Evolutionary conservation across 805 yeast species (phyloP), one percentile per base, ranked within the genome.

Genomic region (Gaillardinia entomophila): DNA sequence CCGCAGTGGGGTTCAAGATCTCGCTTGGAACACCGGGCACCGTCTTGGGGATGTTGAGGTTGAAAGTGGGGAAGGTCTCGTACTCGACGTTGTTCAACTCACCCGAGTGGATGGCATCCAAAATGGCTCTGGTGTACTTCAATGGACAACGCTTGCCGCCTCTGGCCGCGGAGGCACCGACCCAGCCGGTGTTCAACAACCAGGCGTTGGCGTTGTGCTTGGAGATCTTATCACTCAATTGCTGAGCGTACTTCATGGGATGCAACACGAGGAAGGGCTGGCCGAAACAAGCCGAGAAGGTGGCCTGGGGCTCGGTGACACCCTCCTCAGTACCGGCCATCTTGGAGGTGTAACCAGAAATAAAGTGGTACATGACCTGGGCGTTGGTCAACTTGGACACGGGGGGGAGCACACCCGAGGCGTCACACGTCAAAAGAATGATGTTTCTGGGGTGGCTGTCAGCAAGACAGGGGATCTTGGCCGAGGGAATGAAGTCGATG

Each of bases 271-370:
- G 73, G 83, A 90, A 90, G 44, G 98, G 98, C 73, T 90, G 97
- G 57, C 97, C 98, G 62, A 89, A 90, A 73, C 98, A 90, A 34
- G 98, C 96, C 41, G 96, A 85, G 78, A 90, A 90, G 13, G 96
- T 87, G 36, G 97, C 96, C 65, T 85, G 88, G 41, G 98, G 97
- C 70, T 90, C 97, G 42, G 97, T 89, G 46, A 90, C 86, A 66
- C 98, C 98, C 62, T 86, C 94, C 69, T 90, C 98, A 33, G 98
- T 90, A 62, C 97, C 97, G 41, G 98, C 96, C 95, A 90, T 90
- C 78, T 92, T 90, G 35, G 97, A 90, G 41, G 98, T 90, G 77
- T 90, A 90, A 54, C 98, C 98, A 43, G 95, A 83, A 51, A 90
- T 90, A 70, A 90, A 90, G 70, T 90, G 97, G 76, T 92, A 90